These are phyloP conservation scores for Pseudoneurospora amorphoporcata DNA, from an alignment of 495 filamentous ascomycete species.

Conservation along the genomic window DNA sequence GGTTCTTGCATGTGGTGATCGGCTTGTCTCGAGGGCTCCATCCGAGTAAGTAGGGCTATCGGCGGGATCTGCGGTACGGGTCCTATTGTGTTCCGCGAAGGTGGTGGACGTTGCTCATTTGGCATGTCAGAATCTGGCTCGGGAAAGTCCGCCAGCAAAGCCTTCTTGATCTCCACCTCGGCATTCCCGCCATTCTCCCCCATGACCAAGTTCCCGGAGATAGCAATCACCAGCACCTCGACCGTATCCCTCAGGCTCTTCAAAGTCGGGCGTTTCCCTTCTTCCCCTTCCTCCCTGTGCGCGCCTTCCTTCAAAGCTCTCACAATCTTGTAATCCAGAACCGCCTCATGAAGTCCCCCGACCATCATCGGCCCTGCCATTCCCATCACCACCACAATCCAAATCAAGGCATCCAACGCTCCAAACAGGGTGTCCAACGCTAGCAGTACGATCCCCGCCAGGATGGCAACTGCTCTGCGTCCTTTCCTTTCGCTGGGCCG, in stretches of 20 bases:
- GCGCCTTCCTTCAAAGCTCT: not conserved
- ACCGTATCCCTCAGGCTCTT: not conserved
- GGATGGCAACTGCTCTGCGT: not conserved
- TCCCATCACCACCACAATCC: slow-evolving; percentile 1
- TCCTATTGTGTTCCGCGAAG: not conserved
- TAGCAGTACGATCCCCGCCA: not conserved
- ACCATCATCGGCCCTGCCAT: slow-evolving; percentile 5
- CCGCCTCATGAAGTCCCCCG: not conserved
- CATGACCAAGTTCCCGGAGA: not conserved
- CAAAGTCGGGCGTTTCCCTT: not conserved
- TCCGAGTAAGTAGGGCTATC: not conserved
- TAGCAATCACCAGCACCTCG: not conserved
- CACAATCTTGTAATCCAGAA: not conserved
- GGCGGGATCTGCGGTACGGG: not conserved
- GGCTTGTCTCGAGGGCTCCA: not conserved
- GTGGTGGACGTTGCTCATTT: not conserved
- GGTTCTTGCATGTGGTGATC: not conserved
- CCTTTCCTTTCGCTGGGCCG: not conserved
- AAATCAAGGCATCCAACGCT: not conserved
- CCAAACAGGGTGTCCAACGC: not conserved
- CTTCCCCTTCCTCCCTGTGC: not conserved
- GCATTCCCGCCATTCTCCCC: not conserved
- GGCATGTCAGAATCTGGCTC: not conserved
- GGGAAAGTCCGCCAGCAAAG: not conserved
- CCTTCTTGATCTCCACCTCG: not conserved